Evolutionary conservation across 805 yeast genomes (phyloP), one percentile per base, ranked within the genome.

Genomic region (Teunomyces cretensis): DNA sequence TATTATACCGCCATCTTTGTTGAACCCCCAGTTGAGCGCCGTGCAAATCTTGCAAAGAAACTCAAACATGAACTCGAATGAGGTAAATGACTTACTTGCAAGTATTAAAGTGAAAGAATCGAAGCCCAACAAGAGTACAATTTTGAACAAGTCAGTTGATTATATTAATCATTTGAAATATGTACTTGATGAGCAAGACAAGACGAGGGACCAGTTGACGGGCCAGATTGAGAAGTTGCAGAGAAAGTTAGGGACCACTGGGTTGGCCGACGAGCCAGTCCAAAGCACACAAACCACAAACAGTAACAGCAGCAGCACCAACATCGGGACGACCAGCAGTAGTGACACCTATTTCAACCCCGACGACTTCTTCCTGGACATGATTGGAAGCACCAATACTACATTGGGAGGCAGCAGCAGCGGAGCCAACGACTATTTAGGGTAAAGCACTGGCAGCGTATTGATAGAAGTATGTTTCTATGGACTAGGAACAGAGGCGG

Each of bases 91-190:
- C 17, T 53, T 72, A 39, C 51, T 71, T 30, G 53, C 67, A 9
- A 56, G 68, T 11, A 75, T 75, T 19, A 69, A 69, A 45, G 73
- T 73, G 3, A 84, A 75, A 52, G 94, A 88, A 51, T 74, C 83
- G 2, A 86, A 84, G 59, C 92, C 96, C 1, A 88, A 89, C 60
- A 90, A 90, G 65, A 83, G 91, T 19, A 81, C 86, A 4, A 86
- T 88, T 41, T 72, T 90, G 48, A 78, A 80, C 54, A 81, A 83
- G 56, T 79, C 95, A 1, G 96, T 90, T 15, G 96, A 87, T 39
- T 90, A 91, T 62, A 81, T 90, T 38, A 71, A 64, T 7, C 84
- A 83, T 61, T 70, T 89, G 50, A 76, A 80, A 49, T 75, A 77
- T 43, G 88, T 86, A 4, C 66, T 84, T 55, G 67, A 69, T 6